Conservation (phyloP, 2,329 filamentous ascomycete species). For the Xylariaceae sp. region DNA sequence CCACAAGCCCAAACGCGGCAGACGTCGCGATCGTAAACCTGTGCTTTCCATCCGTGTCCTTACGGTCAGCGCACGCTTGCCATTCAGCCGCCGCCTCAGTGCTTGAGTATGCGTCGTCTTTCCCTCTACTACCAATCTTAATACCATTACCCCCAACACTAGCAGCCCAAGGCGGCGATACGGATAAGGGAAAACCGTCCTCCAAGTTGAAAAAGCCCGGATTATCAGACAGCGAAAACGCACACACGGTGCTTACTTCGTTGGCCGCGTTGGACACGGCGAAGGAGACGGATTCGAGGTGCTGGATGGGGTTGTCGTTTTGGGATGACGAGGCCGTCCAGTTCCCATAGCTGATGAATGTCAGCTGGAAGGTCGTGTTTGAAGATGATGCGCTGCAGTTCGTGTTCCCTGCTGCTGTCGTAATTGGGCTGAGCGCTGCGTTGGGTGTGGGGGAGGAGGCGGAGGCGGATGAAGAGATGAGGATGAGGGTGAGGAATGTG, state of each 20-base stretch:
- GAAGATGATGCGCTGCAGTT: conserved; percentile 18
- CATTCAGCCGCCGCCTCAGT: too few species aligned
- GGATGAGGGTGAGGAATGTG: background rate
- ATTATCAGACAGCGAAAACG: conserved; percentile 18
- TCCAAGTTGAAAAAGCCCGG: too few species aligned
- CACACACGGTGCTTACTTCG: conserved; percentile 31
- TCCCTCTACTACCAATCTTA: background rate
- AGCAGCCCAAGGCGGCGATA: background rate
- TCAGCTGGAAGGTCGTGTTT: conserved; percentile 17
- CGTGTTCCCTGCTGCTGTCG: conserved; percentile 10
- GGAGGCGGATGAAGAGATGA: background rate
- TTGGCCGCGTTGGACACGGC: conserved; percentile 31
- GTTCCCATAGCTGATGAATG: conserved; percentile 32
- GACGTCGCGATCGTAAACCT: conserved; percentile 35
- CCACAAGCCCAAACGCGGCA: conserved; percentile 26
- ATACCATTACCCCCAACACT: too few species aligned
- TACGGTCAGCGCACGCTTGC: conserved; percentile 36
- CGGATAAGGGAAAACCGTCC: background rate
- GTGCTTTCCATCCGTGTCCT: conserved; percentile 35
- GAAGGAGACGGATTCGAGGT: conserved; percentile 33
- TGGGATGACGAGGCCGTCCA: conserved; percentile 31
- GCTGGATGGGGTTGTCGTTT: conserved; percentile 25
- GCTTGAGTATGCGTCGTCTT: too few species aligned
- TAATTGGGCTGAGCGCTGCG: background rate
- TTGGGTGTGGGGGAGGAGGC: background rate